Evolutionary conservation across 495 filamentous ascomycete species (phyloP).

Genomic region (Neurospora cerealis): DNA sequence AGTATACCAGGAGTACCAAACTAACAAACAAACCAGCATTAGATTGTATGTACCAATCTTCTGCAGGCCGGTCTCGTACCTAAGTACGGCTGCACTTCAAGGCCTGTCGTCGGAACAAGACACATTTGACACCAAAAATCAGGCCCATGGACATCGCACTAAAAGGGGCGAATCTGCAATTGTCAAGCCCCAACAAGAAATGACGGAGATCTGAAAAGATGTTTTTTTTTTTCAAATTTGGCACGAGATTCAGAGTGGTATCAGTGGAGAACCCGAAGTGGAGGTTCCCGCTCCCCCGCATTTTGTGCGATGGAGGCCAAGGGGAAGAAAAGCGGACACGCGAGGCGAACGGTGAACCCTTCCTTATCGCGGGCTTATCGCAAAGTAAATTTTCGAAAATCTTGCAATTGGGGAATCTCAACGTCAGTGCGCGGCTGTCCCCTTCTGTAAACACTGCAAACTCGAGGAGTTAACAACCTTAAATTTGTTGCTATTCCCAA

Average conservation of each 20-base stretch:
- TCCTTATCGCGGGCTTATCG: constrained; percentile 15
- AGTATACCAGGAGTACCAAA: too few relatives aligned
- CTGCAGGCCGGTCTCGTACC: background rate
- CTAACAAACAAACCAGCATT: too few relatives aligned
- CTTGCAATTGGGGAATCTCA: background rate
- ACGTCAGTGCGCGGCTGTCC: background rate
- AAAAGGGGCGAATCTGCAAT: background rate
- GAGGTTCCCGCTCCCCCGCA: constrained; percentile 4
- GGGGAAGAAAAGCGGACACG: background rate
- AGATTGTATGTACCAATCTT: background rate
- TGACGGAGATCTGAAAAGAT: background rate
- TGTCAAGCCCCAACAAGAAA: background rate
- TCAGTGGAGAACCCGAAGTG: background rate
- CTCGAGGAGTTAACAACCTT: background rate
- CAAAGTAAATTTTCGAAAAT: constrained; percentile 13
- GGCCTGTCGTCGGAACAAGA: background rate
- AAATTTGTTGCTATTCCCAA: background rate
- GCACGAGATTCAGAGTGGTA: background rate
- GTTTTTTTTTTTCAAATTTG: background rate
- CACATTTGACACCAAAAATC: background rate
- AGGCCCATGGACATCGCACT: background rate
- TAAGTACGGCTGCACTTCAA: background rate
- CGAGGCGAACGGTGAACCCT: background rate
- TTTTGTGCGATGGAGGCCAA: background rate
- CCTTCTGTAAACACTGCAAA: background rate